These are phyloP conservation scores for Plasmodium gaboni DNA, from an alignment of 169 alveolate genomes.

Conservation along the genomic window DNA sequence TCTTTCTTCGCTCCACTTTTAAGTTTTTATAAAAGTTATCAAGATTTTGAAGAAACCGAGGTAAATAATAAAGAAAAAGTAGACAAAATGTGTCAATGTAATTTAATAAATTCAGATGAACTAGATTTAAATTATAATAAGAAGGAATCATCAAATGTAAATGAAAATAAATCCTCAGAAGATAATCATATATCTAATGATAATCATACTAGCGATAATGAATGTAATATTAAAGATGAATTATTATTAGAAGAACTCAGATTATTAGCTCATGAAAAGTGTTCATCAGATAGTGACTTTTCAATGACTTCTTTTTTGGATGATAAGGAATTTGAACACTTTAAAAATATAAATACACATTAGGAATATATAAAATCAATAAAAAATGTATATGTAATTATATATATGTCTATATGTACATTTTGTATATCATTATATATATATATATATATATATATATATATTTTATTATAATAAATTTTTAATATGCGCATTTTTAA, in stretches of 20 bases:
- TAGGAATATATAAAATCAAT: background rate
- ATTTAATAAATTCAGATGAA: slow-evolving; percentile 37
- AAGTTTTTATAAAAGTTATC: slow-evolving; percentile 31
- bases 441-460: slow-evolving; percentile 2
- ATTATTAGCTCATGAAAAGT: slow-evolving; percentile 33
- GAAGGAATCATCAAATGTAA: background rate
- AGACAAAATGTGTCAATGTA: slow-evolving; percentile 54
- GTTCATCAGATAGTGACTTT: slow-evolving; percentile 14
- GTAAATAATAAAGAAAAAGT: slow-evolving; percentile 9
- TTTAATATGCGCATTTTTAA: no score
- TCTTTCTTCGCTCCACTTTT: slow-evolving; percentile 62
- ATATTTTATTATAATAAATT: background rate
- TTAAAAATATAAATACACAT: slow-evolving; percentile 16
- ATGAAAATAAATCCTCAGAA: slow-evolving; percentile 3
- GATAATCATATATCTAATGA: slow-evolving; percentile 7
- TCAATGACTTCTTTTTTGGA: slow-evolving; percentile 41
- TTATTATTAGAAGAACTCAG: slow-evolving; percentile 20
- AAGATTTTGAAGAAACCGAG: slow-evolving; percentile 34
- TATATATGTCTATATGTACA: background rate
- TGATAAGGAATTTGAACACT: slow-evolving; percentile 15
- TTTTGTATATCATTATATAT: background rate
- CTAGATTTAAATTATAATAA: background rate
- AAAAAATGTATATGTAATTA: background rate
- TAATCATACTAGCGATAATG: slow-evolving; percentile 19
- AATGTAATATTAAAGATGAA: slow-evolving; percentile 23